Base-by-base conservation (phyloP, 108 stramenopile genomes). In the Stephanodiscus minutulus region DNA sequence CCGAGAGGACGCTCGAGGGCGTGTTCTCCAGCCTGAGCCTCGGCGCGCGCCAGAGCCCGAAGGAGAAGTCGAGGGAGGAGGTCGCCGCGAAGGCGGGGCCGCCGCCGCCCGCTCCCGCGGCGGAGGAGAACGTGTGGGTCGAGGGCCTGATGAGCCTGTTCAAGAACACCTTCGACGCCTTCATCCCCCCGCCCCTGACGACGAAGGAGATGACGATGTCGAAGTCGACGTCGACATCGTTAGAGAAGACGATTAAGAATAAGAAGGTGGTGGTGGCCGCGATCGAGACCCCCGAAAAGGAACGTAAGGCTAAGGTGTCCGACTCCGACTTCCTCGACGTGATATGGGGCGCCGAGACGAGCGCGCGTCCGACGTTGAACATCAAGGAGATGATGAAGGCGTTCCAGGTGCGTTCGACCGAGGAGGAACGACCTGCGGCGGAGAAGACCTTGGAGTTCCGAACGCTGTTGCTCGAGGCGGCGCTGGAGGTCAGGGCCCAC, bases 401-500 rank as follows among this genome's bases (percentile, higher is more conserved):
- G 18, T 69, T 79, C 52, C 72, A 75, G 60, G 66, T 75, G 7
- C 60, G 68, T 20, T 39, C 72, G 27, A 64, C 31, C 2, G 57
- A 64, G 25, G 76, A 67, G 18, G n/a, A 39, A 49, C 43, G 15
- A 44, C 43, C 43, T 15, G 15, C 43, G 65, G 66, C 31, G 63
- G 59, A 70, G 48, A 53, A 65, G 50, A 46, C 63, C 22, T n/a
- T n/a, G n/a, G 57, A 49, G 50, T 61, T 75, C 66, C 64, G 66
- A 58, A 61, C 72, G 35, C 70, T 66, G 2, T 64, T 53, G 43
- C 63, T 82, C 24, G 88, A 92, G 8, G 73, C 83, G 20, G 83
- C 81, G n/a, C 73, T 88, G 12, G 68, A 78, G 50, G 86, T 91
- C 27, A 75, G 88, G 47, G 90, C 94, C 33, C 90, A 91, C 67